Conservation (phyloP, 2,329 filamentous ascomycete species). For the Colletotrichum gigasporum region DNA sequence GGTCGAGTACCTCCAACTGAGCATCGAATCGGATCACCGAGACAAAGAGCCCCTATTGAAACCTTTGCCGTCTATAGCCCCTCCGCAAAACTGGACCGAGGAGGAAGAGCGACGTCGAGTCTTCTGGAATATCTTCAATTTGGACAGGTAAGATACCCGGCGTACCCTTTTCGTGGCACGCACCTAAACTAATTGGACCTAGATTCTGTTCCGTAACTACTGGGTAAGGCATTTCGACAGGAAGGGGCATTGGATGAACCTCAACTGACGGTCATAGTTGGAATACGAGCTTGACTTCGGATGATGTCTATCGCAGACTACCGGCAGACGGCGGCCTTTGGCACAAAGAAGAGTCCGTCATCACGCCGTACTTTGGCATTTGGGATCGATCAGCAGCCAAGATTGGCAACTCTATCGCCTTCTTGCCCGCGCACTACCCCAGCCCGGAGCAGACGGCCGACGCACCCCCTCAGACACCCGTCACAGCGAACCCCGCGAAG, state of each 20-base stretch:
- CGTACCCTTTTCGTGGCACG: accelerated
- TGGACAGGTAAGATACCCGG: conserved; percentile 38
- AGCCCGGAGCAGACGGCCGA: conserved; percentile 35
- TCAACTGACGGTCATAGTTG: conserved; percentile 35
- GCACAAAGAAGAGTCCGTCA: conserved; percentile 48
- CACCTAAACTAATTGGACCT: neutral
- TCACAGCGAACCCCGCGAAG: neutral
- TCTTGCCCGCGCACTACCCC: conserved; percentile 44
- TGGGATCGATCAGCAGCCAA: conserved; percentile 51
- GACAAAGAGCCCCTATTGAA: conserved; percentile 30
- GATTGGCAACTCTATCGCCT: conserved; percentile 50
- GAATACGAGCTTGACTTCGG: conserved; percentile 44
- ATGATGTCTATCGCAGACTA: conserved; percentile 41
- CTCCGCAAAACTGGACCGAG: conserved; percentile 42
- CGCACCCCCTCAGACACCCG: conserved; percentile 19
- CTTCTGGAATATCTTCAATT: conserved; percentile 44
- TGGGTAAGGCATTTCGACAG: conserved; percentile 17
- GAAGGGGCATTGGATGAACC: neutral
- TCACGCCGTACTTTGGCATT: conserved; percentile 55
- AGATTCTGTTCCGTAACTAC: conserved; percentile 38
- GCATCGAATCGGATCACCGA: conserved; percentile 31
- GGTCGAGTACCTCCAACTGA: conserved; percentile 33
- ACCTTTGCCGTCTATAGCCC: conserved; percentile 39
- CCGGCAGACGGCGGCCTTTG: conserved; percentile 51
- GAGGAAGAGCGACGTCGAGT: conserved; percentile 43